phyloP scores from a whole-genome alignment of 2,329 filamentous ascomycete genomes.

The Trichoderma sp. region DNA sequence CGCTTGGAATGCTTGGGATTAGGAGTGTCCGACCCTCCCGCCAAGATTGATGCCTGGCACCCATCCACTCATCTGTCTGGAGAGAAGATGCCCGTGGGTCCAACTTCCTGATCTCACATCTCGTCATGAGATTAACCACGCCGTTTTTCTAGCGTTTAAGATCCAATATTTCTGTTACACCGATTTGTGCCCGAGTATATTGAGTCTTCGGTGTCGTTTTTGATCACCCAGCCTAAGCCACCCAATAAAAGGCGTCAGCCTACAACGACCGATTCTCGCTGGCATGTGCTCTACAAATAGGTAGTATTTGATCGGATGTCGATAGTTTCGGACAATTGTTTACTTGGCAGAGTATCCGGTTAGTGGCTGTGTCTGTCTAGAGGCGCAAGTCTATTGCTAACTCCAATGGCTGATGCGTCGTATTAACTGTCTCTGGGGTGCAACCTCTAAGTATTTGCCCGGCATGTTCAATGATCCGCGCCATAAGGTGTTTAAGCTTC shows the following conservation, averaged over 20 bases:
- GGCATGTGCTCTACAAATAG: background rate
- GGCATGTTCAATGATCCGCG: too few species aligned
- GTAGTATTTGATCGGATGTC: background rate
- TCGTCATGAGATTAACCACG: background rate
- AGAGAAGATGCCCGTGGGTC: background rate
- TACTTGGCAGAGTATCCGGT: background rate
- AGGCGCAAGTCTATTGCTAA: too few species aligned
- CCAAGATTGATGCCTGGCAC: background rate
- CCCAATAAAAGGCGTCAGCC: background rate
- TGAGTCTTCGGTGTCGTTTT: background rate
- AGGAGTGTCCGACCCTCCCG: background rate
- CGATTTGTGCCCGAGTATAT: background rate
- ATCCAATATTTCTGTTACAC: background rate
- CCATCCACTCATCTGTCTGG: background rate
- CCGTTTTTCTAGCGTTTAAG: background rate
- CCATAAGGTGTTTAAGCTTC: background rate
- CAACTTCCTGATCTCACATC: background rate
- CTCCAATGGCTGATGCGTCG: background rate
- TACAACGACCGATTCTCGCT: background rate
- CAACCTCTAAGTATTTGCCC: background rate
- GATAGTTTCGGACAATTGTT: background rate
- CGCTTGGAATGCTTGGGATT: background rate
- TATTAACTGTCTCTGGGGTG: background rate
- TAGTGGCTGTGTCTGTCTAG: background rate
- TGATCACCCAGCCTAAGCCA: background rate